phyloP scores from a whole-genome alignment of 176 grass and related monocot species.

The Juncus effusus region DNA sequence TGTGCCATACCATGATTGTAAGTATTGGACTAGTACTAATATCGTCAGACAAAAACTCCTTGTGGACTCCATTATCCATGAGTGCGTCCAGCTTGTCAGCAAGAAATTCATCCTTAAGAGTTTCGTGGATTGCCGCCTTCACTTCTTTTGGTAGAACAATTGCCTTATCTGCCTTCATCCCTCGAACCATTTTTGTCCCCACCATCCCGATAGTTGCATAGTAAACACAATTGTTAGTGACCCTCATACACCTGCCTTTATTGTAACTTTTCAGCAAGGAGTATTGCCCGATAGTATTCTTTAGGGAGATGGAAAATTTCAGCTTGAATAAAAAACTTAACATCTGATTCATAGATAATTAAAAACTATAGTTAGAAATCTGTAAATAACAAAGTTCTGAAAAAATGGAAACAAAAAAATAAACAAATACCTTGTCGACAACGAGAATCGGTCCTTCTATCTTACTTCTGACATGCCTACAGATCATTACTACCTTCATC shows the following conservation, averaged over 20 bases:
- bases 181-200: not conserved
- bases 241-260: not conserved
- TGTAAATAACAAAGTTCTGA: not conserved
- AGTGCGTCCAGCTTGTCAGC: not conserved
- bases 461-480: not conserved
- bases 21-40: too few relatives aligned
- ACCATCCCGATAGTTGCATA: not conserved
- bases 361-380: not conserved
- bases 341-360: constrained; percentile 2
- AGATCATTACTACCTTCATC: constrained; percentile 29
- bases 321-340: not conserved
- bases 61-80: not conserved
- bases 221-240: not conserved
- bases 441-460: not conserved
- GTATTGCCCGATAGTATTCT: not conserved
- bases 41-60: too few relatives aligned
- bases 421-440: not conserved
- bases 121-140: not conserved
- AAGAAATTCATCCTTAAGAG: not conserved
- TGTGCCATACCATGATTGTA: constrained; percentile 38
- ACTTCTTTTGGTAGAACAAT: not conserved
- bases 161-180: not conserved
- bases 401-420: not conserved
- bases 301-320: not conserved
- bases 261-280: constrained; percentile 1